Base-by-base conservation (phyloP, 2,329 filamentous ascomycete species). In the Penicillium aurantiogriseum region DNA sequence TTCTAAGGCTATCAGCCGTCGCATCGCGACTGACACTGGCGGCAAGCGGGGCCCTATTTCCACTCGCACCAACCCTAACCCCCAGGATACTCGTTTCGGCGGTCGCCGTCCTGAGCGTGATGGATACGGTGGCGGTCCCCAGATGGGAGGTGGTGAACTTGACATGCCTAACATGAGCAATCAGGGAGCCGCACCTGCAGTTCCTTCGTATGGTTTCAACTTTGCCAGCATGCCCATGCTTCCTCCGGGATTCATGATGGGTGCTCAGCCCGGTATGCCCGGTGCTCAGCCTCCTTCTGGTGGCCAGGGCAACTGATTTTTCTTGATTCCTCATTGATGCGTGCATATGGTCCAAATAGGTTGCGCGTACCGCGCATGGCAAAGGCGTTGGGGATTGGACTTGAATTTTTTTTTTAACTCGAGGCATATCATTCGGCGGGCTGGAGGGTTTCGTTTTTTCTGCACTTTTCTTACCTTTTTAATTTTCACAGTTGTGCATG, bases 1-100 rank as follows among this genome's bases (percentile, higher is more conserved):
- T 19, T 97, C 92, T 43, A 99, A 99, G 80, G 79, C 79, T 35
- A 81, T 81, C 67, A 80, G 78, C 63, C 74, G 79, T 65, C 78
- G 79, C 36, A 81, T 81, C 68, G 77, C 78, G 31, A 81, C 79
- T 39, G 79, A 81, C 61, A 75, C 77, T 52, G 78, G 79, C 49
- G 79, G 79, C 57, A 77, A 78, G 60, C 78, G 77, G 29, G 79
- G 79, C 5, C 79, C 79, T 15, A 74, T 79, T 31, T 81, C 79
- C 6, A 75, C 77, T 33, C 77, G 77, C 13, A 69, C 69, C 8
- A 65, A 69, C 53, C 59, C 67, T 47, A 69, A 72, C 54, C 52
- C 47, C 8, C 43, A 39, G 9, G 53, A 56, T 27, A 6, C 46
- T 31, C 68, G 72, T 25, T 70, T 69, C 62, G 67, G 64, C 57